phyloP scores from a whole-genome alignment of 1,284 basidiomycete species.

The Irpex lacteus region DNA sequence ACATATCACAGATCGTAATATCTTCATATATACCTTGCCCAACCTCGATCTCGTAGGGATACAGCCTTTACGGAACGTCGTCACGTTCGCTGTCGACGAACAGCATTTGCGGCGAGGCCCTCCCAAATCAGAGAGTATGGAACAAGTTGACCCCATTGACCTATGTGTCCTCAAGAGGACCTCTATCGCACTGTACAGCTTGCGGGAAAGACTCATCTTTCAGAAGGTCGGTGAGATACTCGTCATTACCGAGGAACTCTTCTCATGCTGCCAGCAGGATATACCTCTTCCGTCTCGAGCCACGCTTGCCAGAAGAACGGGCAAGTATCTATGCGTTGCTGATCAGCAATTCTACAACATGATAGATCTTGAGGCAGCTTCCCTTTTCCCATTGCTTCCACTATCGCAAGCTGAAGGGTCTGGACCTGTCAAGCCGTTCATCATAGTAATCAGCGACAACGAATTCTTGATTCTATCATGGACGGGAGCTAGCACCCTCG shows the following conservation, averaged over 20 bases:
- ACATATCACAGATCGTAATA: conserved; percentile 57
- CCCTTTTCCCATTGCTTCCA: conserved; percentile 71
- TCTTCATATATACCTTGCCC: conserved; percentile 80
- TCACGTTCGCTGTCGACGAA: conserved; percentile 80
- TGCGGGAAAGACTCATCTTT: conserved; percentile 58
- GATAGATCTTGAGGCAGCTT: conserved; percentile 69
- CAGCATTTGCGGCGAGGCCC: conserved; percentile 60
- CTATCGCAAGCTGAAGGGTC: conserved; percentile 62
- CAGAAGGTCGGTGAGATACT: conserved; percentile 47
- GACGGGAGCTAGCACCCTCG: conserved; percentile 75
- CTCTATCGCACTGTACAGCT: conserved; percentile 64
- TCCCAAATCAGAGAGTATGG: conserved; percentile 36
- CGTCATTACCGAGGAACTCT: not conserved
- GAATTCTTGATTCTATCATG: conserved; percentile 82
- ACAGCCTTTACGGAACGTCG: conserved; percentile 76
- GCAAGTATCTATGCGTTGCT: conserved; percentile 71
- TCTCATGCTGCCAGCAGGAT: conserved; percentile 49
- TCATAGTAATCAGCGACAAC: conserved; percentile 69
- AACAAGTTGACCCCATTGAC: conserved; percentile 58
- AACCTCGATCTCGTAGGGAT: conserved; percentile 74
- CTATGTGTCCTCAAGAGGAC: conserved; percentile 77
- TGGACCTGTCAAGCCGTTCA: conserved; percentile 60
- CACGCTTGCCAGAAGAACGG: conserved; percentile 61
- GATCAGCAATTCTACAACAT: conserved; percentile 72
- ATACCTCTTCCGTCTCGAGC: conserved; percentile 72